Percentiles rank a stretch among this genome's conserved stretches.
These are phyloP conservation scores for Coelastrella sp. DNA, from an alignment of 139 green algal genomes.

Conservation along the genomic window DNA sequence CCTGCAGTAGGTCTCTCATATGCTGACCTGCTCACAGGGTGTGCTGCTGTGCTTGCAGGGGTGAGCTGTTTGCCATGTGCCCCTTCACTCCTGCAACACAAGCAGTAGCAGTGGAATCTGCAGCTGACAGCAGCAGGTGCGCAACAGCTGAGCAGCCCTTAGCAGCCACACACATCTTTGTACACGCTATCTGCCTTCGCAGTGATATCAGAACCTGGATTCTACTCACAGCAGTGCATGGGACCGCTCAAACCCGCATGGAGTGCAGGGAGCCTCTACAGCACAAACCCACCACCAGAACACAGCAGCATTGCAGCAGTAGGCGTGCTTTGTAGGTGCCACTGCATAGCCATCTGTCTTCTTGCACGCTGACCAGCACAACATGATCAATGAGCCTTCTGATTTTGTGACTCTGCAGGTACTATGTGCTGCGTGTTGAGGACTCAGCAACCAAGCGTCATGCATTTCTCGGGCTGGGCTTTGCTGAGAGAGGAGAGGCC, in stretches of 20 bases:
- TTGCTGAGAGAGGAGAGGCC: slow-evolving; percentile 74
- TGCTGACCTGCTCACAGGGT: background rate
- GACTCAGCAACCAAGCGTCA: slow-evolving; percentile 73
- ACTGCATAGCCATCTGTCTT: background rate
- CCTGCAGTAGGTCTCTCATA: background rate
- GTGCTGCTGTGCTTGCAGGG: slow-evolving; percentile 52
- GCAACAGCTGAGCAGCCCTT: background rate
- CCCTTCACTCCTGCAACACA: slow-evolving; percentile 69
- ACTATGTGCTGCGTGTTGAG: slow-evolving; percentile 86
- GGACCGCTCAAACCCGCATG: background rate
- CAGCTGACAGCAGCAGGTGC: slow-evolving; percentile 63
- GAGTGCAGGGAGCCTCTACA: background rate
- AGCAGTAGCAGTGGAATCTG: slow-evolving; percentile 71
- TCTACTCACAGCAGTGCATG: background rate
- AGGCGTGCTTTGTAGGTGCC: background rate
- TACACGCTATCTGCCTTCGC: background rate
- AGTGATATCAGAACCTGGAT: background rate
- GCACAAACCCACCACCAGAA: background rate
- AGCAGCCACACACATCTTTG: background rate
- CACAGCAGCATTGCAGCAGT: background rate
- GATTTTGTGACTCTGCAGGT: slow-evolving; percentile 45
- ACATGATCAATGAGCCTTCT: background rate
- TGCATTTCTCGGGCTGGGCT: slow-evolving; percentile 86
- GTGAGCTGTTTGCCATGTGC: slow-evolving; percentile 81
- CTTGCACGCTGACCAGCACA: background rate